Evolutionary conservation across 2,329 filamentous ascomycete species (phyloP).

Genomic region (Neonectria hederae): DNA sequence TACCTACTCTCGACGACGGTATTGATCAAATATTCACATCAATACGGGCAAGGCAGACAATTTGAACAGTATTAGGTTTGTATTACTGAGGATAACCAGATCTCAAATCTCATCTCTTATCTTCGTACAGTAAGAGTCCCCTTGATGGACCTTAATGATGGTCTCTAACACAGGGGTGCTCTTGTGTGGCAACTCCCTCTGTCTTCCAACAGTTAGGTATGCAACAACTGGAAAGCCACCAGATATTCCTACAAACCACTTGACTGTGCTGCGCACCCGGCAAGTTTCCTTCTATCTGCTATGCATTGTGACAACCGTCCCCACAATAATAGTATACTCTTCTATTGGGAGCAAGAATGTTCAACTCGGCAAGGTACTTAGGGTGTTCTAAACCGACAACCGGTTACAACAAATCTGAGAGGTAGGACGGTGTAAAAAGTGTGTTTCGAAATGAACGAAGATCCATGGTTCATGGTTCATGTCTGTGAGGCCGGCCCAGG

Average conservation of each 20-base stretch:
- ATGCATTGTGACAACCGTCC: slow-evolving; percentile 31
- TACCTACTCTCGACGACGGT: neutral
- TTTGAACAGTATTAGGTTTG: slow-evolving; percentile 17
- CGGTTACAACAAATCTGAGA: neutral
- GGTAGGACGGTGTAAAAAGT: neutral
- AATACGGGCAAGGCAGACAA: neutral
- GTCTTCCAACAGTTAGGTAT: slow-evolving; percentile 10
- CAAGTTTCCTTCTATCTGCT: slow-evolving; percentile 27
- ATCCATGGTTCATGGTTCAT: slow-evolving; percentile 1
- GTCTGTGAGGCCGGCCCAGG: slow-evolving; percentile 8
- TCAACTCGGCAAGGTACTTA: neutral
- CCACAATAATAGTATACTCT: slow-evolving; percentile 33
- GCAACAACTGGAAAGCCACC: slow-evolving; percentile 19
- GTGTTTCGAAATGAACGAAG: neutral
- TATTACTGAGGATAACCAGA: slow-evolving; percentile 4
- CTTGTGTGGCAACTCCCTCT: slow-evolving; percentile 1
- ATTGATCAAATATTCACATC: neutral
- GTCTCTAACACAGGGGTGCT: neutral
- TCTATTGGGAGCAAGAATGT: slow-evolving; percentile 7
- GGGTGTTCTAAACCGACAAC: neutral
- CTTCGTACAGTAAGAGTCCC: slow-evolving; percentile 5
- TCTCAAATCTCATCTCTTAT: slow-evolving; percentile 14
- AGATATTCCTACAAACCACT: slow-evolving; percentile 40
- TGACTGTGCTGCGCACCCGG: slow-evolving; percentile 38
- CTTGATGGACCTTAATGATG: slow-evolving; percentile 5